Conservation (phyloP, 306 rosid species). For the Luffa acutangula region DNA sequence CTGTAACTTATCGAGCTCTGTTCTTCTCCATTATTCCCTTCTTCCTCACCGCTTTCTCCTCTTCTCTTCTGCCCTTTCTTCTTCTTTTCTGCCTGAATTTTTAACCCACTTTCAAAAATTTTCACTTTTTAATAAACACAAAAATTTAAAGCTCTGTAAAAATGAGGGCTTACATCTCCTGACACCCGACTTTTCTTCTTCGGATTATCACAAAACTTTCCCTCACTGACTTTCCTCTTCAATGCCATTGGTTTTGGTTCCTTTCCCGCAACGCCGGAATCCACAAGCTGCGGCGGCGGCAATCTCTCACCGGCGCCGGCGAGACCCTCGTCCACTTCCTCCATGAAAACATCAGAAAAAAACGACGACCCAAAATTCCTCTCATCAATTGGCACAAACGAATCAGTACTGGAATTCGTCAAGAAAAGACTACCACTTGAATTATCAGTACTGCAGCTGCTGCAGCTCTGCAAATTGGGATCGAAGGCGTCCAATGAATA, state of each 20-base stretch:
- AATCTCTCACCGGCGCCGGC: neutral
- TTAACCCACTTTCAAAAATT: too few species aligned
- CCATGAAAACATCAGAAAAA: neutral
- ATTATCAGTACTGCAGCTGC: slow-evolving; percentile 24
- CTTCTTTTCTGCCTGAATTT: slow-evolving; percentile 34
- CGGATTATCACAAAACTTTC: slow-evolving; percentile 12
- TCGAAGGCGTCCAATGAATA: slow-evolving; percentile 34
- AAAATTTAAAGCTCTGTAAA: neutral
- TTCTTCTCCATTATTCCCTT: slow-evolving; percentile 22
- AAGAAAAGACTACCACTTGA: slow-evolving; percentile 13
- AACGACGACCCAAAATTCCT: neutral
- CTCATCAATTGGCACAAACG: neutral
- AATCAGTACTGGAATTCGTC: slow-evolving; percentile 12
- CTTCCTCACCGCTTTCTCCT: slow-evolving; percentile 24
- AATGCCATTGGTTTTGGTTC: neutral
- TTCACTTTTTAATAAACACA: too few species aligned
- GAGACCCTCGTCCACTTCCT: neutral
- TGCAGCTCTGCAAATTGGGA: slow-evolving; percentile 30
- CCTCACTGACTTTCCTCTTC: slow-evolving; percentile 33
- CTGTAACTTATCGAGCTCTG: slow-evolving; percentile 44
- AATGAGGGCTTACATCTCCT: slow-evolving; percentile 32
- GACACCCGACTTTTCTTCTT: slow-evolving; percentile 40
- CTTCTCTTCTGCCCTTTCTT: slow-evolving; percentile 38
- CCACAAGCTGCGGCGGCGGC: neutral
- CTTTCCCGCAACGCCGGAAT: neutral